Conservation (phyloP, 805 yeast species). For the Lipomyces orientalis region DNA sequence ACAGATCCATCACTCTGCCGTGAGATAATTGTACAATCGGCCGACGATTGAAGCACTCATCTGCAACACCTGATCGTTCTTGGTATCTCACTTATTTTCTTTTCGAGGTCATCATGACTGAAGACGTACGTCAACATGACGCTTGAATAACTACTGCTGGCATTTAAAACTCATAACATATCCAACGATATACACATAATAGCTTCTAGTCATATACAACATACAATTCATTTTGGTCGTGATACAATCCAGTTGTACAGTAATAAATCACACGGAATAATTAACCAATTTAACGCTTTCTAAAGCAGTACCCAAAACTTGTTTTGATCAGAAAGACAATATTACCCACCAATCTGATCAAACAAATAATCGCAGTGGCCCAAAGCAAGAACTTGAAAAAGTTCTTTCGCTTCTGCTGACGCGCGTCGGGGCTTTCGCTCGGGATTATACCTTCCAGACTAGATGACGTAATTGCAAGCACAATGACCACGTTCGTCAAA, state of each 20-base stretch:
- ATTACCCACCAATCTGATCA: constrained; percentile 63
- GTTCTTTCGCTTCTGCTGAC: constrained; percentile 42
- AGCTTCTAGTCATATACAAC: background rate
- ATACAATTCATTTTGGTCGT: background rate
- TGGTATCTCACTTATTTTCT: no score
- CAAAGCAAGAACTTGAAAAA: constrained; percentile 59
- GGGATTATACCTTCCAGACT: constrained; percentile 41
- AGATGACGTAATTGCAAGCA: constrained; percentile 48
- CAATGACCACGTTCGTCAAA: constrained; percentile 47
- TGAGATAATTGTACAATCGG: no score
- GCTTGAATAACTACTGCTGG: no score
- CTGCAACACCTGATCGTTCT: no score
- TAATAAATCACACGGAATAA: background rate
- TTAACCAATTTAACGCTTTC: constrained; percentile 5
- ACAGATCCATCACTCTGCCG: no score
- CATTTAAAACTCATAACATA: background rate
- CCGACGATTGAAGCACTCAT: no score
- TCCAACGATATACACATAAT: no score
- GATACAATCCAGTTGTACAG: no score
- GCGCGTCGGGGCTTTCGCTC: background rate
- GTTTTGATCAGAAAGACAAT: constrained; percentile 51
- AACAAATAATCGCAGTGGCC: constrained; percentile 66
- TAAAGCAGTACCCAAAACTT: constrained; percentile 31
- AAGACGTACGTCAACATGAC: no score
- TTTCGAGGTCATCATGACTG: no score